Evolutionary conservation across 1,284 basidiomycete genomes (phyloP).

Genomic region (Marasmius tenuissimus): DNA sequence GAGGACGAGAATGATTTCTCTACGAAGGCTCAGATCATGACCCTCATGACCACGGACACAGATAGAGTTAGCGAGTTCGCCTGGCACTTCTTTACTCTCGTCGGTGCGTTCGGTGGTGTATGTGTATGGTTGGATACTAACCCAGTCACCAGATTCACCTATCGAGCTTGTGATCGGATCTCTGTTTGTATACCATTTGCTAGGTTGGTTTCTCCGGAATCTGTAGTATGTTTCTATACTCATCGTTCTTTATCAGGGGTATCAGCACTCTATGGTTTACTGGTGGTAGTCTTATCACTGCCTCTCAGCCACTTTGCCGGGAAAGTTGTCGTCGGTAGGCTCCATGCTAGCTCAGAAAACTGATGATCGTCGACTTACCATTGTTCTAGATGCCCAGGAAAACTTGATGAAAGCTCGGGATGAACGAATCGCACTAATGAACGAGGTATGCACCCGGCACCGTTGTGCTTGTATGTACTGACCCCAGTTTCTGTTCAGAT

Average conservation of each 20-base stretch:
- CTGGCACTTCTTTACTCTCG: conserved; percentile 73
- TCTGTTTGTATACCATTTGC: conserved; percentile 76
- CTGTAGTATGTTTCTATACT: background rate
- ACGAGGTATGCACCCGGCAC: conserved; percentile 55
- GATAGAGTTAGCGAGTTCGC: conserved; percentile 86
- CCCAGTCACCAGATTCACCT: conserved; percentile 63
- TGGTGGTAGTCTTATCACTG: conserved; percentile 80
- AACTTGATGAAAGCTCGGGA: conserved; percentile 92
- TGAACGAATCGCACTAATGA: conserved; percentile 89
- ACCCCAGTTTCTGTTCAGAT: conserved; percentile 41
- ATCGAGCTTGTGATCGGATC: conserved; percentile 84
- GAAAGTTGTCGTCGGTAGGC: conserved; percentile 75
- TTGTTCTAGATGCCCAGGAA: conserved; percentile 57
- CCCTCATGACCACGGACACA: conserved; percentile 86
- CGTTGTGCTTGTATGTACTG: background rate
- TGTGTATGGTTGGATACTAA: background rate
- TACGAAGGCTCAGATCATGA: conserved; percentile 90
- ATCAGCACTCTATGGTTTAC: conserved; percentile 80
- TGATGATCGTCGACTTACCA: background rate
- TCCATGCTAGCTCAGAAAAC: background rate
- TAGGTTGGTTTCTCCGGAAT: conserved; percentile 32
- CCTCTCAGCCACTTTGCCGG: conserved; percentile 88
- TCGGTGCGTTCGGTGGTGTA: conserved; percentile 38
- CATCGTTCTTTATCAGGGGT: conserved; percentile 36
- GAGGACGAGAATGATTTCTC: conserved; percentile 79